Evolutionary conservation across 2,329 filamentous ascomycete genomes (phyloP).

Genomic region (Penicillium sp.): DNA sequence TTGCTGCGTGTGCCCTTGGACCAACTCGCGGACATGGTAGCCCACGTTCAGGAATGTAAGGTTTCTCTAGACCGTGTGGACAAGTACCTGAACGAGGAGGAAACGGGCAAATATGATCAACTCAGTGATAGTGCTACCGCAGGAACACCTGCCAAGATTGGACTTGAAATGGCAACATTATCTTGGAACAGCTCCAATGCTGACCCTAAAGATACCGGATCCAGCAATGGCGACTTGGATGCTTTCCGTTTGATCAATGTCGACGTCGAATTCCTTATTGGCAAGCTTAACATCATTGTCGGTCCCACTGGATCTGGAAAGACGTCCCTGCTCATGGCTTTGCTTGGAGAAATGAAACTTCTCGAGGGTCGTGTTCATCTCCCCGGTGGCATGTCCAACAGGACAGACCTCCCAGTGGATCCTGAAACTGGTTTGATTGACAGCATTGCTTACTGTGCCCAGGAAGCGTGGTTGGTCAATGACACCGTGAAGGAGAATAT

Average conservation of each 20-base stretch:
- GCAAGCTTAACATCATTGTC: conserved; percentile 86
- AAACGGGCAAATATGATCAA: conserved; percentile 93
- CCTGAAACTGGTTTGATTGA: conserved; percentile 84
- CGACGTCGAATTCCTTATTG: conserved; percentile 76
- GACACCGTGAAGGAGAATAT: conserved; percentile 96
- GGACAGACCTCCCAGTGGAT: conserved; percentile 78
- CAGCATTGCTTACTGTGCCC: conserved; percentile 92
- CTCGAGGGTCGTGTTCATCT: conserved; percentile 77
- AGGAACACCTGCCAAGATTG: conserved; percentile 70
- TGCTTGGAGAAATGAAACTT: conserved; percentile 93
- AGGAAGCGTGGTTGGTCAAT: conserved; percentile 96
- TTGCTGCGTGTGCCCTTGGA: conserved; percentile 89
- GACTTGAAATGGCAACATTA: conserved; percentile 79
- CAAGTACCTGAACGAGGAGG: conserved; percentile 86
- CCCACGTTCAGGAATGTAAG: conserved; percentile 94
- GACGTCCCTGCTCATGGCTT: conserved; percentile 90
- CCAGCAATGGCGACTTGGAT: conserved; percentile 63
- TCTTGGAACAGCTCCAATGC: conserved; percentile 71
- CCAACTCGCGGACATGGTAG: conserved; percentile 97
- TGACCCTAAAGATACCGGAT: conserved; percentile 55
- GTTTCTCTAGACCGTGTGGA: conserved; percentile 96
- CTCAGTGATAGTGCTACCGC: conserved; percentile 70
- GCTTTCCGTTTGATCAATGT: conserved; percentile 81
- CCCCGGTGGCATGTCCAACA: conserved; percentile 72
- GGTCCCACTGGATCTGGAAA: conserved; percentile 94